Percentiles rank a stretch among this genome's conserved stretches.
Conservation (phyloP, 2,329 filamentous ascomycete genomes). For the Graphilbum ipis-grandicollis region DNA sequence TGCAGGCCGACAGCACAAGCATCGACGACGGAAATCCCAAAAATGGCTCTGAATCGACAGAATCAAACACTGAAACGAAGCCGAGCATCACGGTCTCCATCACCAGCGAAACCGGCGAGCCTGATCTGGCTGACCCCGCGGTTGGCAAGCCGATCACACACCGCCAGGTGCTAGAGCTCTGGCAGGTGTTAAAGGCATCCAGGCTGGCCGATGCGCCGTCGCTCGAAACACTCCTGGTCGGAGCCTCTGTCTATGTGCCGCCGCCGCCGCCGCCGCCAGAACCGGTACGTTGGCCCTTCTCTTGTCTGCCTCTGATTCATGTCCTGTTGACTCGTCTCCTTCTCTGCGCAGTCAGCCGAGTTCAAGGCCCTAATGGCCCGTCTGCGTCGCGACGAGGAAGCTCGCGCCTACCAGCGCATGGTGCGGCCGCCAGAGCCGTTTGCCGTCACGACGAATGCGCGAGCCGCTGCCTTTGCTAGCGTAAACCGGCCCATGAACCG, state of each 20-base stretch:
- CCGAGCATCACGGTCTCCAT: too few relatives aligned
- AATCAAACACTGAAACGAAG: too few relatives aligned
- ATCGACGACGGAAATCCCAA: too few relatives aligned
- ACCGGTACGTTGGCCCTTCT: constrained; percentile 36
- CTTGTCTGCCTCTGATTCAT: not conserved
- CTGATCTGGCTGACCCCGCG: constrained; percentile 28
- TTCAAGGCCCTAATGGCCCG: constrained; percentile 79
- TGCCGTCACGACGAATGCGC: constrained; percentile 18
- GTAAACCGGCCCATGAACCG: constrained; percentile 31
- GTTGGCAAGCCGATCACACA: constrained; percentile 57
- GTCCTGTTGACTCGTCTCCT: not conserved
- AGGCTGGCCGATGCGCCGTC: not conserved
- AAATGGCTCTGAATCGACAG: too few relatives aligned
- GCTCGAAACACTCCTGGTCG: constrained; percentile 55
- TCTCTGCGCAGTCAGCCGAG: constrained; percentile 46
- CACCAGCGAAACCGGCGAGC: constrained; percentile 17
- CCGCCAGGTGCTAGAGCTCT: constrained; percentile 46
- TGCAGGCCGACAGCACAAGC: not conserved
- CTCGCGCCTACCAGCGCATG: constrained; percentile 68
- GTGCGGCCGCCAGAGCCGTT: constrained; percentile 29
- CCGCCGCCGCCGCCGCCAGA: constrained; percentile 66
- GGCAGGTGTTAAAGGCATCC: constrained; percentile 31
- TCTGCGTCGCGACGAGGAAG: constrained; percentile 69
- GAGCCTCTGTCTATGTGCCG: constrained; percentile 56
- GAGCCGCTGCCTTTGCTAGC: constrained; percentile 34